Evolutionary conservation across 208 protist genomes (phyloP).

Genomic region (Crithidia fasciculata): DNA sequence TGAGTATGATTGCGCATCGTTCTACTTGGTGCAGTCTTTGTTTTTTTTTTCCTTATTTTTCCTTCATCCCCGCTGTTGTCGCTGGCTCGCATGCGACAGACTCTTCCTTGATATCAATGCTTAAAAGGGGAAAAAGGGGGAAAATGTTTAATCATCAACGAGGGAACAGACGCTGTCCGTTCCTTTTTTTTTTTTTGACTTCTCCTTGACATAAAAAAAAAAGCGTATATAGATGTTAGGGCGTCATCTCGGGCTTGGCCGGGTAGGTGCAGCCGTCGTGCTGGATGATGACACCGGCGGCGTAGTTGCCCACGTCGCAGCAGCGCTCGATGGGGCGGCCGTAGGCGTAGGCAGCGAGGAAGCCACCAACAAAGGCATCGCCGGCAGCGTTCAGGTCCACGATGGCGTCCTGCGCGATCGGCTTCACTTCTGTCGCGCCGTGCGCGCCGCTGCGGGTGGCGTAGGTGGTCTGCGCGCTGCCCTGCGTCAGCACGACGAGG

Average conservation of each 20-base stretch:
- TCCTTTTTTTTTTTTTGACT: slow-evolving; percentile 7
- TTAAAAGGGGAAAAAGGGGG: slow-evolving; percentile 3
- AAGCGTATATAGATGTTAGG: slow-evolving; percentile 12
- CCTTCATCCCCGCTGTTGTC: no score
- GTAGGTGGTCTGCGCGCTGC: slow-evolving; percentile 87
- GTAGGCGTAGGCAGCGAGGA: slow-evolving; percentile 88
- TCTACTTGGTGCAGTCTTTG: no score
- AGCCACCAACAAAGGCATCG: slow-evolving; percentile 98
- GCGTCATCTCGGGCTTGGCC: slow-evolving; percentile 63
- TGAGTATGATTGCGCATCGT: no score
- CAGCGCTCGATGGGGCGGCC: slow-evolving; percentile 75
- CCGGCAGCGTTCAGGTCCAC: slow-evolving; percentile 98
- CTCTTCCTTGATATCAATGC: background rate
- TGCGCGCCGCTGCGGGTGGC: slow-evolving; percentile 48
- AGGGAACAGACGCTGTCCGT: background rate
- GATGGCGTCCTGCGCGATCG: slow-evolving; percentile 89
- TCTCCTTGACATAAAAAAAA: no score
- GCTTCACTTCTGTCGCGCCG: slow-evolving; percentile 60
- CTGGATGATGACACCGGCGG: slow-evolving; percentile 93
- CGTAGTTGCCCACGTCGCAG: slow-evolving; percentile 91
- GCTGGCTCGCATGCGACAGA: background rate
- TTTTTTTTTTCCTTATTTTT: no score
- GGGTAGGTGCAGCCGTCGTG: slow-evolving; percentile 94
- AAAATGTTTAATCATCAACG: no score
- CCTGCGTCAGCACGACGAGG: slow-evolving; percentile 96